Percentiles rank a stretch among this genome's conserved stretches.
phyloP scores from a whole-genome alignment of 768 basidiomycete species.

The Gymnopilus junonius region DNA sequence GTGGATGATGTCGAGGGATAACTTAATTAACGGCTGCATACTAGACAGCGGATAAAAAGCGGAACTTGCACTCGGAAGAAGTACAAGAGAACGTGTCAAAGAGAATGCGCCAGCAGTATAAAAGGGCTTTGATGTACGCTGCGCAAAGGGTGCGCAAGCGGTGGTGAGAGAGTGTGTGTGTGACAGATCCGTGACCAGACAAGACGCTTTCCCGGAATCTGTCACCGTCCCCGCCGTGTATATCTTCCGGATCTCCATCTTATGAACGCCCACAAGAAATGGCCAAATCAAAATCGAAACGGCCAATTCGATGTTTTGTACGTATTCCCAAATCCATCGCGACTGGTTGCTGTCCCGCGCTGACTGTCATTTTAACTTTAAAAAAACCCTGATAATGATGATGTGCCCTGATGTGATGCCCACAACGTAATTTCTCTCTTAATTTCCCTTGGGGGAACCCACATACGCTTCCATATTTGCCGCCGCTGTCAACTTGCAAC shows the following conservation, averaged over 20 bases:
- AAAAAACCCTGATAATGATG: too few relatives aligned
- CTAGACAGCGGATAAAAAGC: background rate
- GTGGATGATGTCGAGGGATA: background rate
- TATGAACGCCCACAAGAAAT: background rate
- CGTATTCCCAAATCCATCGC: too few relatives aligned
- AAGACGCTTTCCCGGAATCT: too few relatives aligned
- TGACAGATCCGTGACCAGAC: too few relatives aligned
- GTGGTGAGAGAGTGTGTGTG: background rate
- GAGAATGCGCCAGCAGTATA: background rate
- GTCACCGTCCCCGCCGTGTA: background rate
- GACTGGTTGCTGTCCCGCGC: too few relatives aligned
- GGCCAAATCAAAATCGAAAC: background rate
- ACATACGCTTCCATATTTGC: background rate
- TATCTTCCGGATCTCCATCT: background rate
- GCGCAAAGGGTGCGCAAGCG: too few relatives aligned
- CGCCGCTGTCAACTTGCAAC: background rate
- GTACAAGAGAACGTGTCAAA: background rate
- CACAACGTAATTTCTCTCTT: too few relatives aligned
- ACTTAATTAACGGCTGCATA: too few relatives aligned
- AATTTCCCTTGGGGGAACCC: too few relatives aligned
- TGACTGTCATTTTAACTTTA: too few relatives aligned
- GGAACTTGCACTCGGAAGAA: background rate
- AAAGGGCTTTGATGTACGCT: background rate
- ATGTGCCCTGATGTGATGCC: too few relatives aligned
- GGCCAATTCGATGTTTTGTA: background rate